Conservation (phyloP, 768 basidiomycete genomes). For the Boletus rex-veris region DNA sequence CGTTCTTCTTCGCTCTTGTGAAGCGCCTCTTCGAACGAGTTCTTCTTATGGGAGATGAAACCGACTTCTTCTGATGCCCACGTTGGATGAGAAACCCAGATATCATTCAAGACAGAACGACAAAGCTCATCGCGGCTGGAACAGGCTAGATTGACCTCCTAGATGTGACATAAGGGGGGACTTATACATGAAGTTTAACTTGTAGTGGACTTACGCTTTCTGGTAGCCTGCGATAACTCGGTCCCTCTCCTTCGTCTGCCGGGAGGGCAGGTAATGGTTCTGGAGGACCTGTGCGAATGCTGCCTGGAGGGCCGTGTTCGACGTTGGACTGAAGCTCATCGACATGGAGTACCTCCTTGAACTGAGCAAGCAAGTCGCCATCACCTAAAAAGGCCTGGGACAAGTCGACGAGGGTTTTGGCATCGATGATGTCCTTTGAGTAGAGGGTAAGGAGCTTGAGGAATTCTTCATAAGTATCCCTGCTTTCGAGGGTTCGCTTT, state of each 20-base stretch:
- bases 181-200: background rate
- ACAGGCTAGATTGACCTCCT: slow-evolving; percentile 90
- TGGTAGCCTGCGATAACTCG: slow-evolving; percentile 89
- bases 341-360: slow-evolving; percentile 83
- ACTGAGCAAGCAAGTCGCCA: slow-evolving; percentile 73
- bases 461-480: slow-evolving; percentile 88
- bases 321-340: slow-evolving; percentile 60
- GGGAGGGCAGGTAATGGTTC: slow-evolving; percentile 77
- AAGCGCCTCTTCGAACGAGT: slow-evolving; percentile 90
- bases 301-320: slow-evolving; percentile 73
- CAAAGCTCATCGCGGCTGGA: slow-evolving; percentile 93
- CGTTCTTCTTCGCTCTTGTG: slow-evolving; percentile 98
- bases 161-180: slow-evolving; percentile 10
- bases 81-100: slow-evolving; percentile 98
- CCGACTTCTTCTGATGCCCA: slow-evolving; percentile 97
- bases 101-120: slow-evolving; percentile 93
- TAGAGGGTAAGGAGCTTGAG: slow-evolving; percentile 89
- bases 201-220: slow-evolving; percentile 62
- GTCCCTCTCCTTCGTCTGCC: slow-evolving; percentile 82
- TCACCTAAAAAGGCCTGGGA: slow-evolving; percentile 82
- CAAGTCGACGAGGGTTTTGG: slow-evolving; percentile 74
- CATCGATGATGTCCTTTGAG: slow-evolving; percentile 88
- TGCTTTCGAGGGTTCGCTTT: slow-evolving; percentile 71
- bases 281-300: slow-evolving; percentile 70
- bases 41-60: slow-evolving; percentile 95